phyloP scores from a whole-genome alignment of 352 stramenopile genomes.

The Globisporangium paddicum region DNA sequence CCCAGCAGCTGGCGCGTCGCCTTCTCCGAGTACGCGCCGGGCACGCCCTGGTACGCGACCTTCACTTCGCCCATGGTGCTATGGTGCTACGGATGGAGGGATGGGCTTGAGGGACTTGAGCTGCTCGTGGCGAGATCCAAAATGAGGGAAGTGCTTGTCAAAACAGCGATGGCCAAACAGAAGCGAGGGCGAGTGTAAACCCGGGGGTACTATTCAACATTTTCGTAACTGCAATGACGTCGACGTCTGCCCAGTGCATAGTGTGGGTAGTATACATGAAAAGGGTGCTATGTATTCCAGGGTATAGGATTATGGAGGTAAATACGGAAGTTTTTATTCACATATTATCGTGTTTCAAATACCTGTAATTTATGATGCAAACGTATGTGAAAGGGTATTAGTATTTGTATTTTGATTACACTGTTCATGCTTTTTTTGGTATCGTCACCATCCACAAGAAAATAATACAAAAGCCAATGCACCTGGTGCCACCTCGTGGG shows the following conservation, averaged over 20 bases:
- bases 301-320: not conserved
- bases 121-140: slow-evolving; percentile 9
- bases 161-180: slow-evolving; percentile 4
- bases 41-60: slow-evolving; percentile 95
- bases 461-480: too few relatives aligned
- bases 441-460: slow-evolving; percentile 3
- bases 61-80: slow-evolving; percentile 51
- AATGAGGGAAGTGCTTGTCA: slow-evolving; percentile 10
- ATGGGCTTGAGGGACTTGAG: slow-evolving; percentile 3
- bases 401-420: not conserved
- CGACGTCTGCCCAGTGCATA: not conserved
- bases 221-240: slow-evolving; percentile 7
- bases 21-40: slow-evolving; percentile 97
- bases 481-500: too few relatives aligned
- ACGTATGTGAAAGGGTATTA: not conserved
- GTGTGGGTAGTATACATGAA: not conserved
- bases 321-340: not conserved
- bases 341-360: too few relatives aligned
- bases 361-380: not conserved
- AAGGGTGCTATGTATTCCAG: too few relatives aligned
- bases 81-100: not conserved
- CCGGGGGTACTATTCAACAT: not conserved
- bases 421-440: not conserved
- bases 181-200: not conserved
- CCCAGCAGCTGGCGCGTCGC: slow-evolving; percentile 91